Evolutionary conservation across 2,329 filamentous ascomycete species (phyloP), one percentile per base, ranked within the genome.

Genomic region (Chalaropsis thielavioides): DNA sequence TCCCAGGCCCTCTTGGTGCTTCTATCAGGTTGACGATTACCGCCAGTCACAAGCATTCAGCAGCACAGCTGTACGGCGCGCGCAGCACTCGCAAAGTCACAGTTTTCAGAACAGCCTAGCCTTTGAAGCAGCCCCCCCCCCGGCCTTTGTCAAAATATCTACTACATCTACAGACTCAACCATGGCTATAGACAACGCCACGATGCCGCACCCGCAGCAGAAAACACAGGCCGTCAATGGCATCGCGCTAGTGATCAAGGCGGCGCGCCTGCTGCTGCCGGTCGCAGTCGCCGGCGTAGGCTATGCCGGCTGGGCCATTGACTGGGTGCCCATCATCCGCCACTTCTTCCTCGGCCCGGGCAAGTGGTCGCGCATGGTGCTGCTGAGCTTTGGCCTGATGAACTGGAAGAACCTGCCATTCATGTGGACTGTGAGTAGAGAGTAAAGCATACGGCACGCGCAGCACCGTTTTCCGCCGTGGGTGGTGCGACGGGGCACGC

Each of bases 361-460:
- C 2, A 76, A 80, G 63, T 78, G 76, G 5, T 81, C 77, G 68
- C 78, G 82, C 3, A 76, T 84, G 65, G 63, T 81, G 65, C 72
- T 83, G 66, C 70, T 86, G 15, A 62, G 82, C 13, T 81, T 88
- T 65, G 77, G 83, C 13, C 60, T 86, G 7, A 70, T 82, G 54
- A 92, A 92, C 73, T 78, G 86, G 76, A 92, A 92, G 79, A 88
- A 81, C 67, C 71, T 91, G 67, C 89, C 89, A 0, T 80, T 89
- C 51, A 81, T 83, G 10, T 92, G 89, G 89, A 90, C 89, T 69
- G 85, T 89, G 80, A 64, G 84, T 75, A 8, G 24, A 22, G 80
- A 64, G 84, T 75, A 8, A n/a, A 22, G 31, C 31, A 2, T 2
- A 6, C 31, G 2, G 31, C 31, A 31, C 31, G 2, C 3, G 31